Evolutionary conservation across 768 basidiomycete genomes (phyloP).

Genomic region (Nevesoporus exiguus): DNA sequence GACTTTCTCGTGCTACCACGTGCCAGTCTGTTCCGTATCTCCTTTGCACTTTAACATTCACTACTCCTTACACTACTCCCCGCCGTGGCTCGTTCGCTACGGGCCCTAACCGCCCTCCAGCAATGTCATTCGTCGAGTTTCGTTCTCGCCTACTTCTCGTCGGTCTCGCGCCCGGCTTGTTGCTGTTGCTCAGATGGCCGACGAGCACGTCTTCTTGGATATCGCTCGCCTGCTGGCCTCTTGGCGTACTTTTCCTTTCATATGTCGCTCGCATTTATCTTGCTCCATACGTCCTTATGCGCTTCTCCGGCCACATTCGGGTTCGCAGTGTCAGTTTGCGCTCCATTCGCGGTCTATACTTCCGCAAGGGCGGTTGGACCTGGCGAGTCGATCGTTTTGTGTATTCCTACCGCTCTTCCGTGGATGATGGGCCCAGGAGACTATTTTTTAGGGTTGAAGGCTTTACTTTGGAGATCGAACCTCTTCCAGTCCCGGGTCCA

Average conservation of each 20-base stretch:
- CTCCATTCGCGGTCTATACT: conserved; percentile 74
- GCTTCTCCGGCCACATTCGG: conserved; percentile 57
- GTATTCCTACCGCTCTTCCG: conserved; percentile 50
- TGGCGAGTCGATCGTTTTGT: conserved; percentile 68
- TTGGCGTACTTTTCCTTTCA: conserved; percentile 50
- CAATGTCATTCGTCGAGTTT: conserved; percentile 8
- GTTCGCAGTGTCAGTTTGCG: conserved; percentile 72
- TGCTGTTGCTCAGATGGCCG: conserved; percentile 21
- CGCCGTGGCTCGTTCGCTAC: conserved; percentile 1
- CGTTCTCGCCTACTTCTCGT: conserved; percentile 10
- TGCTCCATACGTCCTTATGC: conserved; percentile 58
- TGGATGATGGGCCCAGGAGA: conserved; percentile 46
- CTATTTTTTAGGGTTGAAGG: conserved; percentile 65
- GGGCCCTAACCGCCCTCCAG: not conserved
- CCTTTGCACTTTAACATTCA: not conserved
- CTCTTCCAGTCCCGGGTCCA: conserved; percentile 15
- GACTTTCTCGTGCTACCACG: conserved; percentile 17
- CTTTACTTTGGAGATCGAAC: conserved; percentile 48
- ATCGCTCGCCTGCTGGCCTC: conserved; percentile 44
- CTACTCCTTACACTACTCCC: conserved; percentile 2
- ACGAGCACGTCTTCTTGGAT: conserved; percentile 35
- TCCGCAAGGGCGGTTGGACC: conserved; percentile 50
- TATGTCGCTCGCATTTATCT: conserved; percentile 64
- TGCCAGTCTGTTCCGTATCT: not conserved
- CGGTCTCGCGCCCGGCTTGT: conserved; percentile 8